A percentile compares a stretch with the other conserved stretches of the same genome.
These are phyloP conservation scores for Xylariomycetidae sp. DNA, from an alignment of 2,329 filamentous ascomycete species.

Conservation along the genomic window DNA sequence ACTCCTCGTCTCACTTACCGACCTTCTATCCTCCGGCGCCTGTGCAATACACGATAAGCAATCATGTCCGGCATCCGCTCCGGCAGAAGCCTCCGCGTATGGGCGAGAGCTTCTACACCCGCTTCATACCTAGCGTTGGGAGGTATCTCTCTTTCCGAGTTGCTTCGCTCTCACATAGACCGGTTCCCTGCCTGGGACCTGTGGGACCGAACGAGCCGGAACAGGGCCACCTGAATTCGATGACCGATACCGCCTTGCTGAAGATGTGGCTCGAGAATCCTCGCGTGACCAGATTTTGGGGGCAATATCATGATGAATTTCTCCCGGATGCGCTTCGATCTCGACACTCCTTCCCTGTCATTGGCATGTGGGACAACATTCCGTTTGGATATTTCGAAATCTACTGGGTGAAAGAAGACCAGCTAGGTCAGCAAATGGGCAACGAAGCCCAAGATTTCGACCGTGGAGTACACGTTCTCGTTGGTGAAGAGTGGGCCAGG, in stretches of 20 bases:
- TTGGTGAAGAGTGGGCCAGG: constrained; percentile 88
- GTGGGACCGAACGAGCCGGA: constrained; percentile 34
- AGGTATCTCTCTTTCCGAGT: constrained; percentile 88
- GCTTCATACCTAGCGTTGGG: constrained; percentile 73
- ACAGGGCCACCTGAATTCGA: constrained; percentile 33
- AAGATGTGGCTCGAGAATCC: constrained; percentile 85
- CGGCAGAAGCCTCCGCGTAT: constrained; percentile 84
- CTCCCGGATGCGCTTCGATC: constrained; percentile 58
- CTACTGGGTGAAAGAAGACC: constrained; percentile 96
- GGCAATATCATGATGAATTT: constrained; percentile 59
- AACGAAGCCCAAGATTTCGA: constrained; percentile 72
- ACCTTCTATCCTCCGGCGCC: constrained; percentile 87
- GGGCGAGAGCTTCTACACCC: constrained; percentile 85
- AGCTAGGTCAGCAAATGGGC: constrained; percentile 62
- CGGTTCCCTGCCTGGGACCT: constrained; percentile 60
- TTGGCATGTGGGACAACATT: constrained; percentile 89
- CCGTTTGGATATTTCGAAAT: constrained; percentile 97
- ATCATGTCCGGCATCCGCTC: constrained; percentile 75
- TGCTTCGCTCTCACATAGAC: constrained; percentile 60
- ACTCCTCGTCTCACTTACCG: constrained; percentile 76
- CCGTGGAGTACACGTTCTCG: constrained; percentile 77
- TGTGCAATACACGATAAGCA: constrained; percentile 72
- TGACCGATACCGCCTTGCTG: constrained; percentile 56
- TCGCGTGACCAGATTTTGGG: constrained; percentile 83
- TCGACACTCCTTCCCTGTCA: constrained; percentile 78